Percentiles rank a stretch among this genome's conserved stretches.
phyloP scores from a whole-genome alignment of 179 eudicot species.

The Pouteria campechiana region DNA sequence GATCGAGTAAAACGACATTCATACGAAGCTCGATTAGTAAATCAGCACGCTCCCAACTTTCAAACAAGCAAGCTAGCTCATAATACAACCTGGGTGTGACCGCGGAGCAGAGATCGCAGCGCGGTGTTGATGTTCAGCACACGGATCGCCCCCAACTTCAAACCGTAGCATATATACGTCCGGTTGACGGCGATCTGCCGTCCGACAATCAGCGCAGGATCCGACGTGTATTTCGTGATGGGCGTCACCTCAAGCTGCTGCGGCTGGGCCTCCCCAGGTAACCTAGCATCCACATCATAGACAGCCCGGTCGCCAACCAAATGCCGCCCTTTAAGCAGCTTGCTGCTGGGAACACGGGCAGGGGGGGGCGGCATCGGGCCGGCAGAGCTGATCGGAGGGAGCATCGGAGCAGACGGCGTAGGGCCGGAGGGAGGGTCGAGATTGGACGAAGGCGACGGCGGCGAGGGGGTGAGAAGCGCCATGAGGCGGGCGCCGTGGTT shows the following conservation, averaged over 20 bases:
- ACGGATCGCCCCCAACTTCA: slow-evolving; percentile 80
- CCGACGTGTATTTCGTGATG: slow-evolving; percentile 84
- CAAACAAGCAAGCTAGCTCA: background rate
- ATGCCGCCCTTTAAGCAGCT: slow-evolving; percentile 77
- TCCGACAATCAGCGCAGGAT: slow-evolving; percentile 84
- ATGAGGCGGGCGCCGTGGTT: slow-evolving; percentile 57
- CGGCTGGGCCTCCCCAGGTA: slow-evolving; percentile 89
- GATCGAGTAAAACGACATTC: too few relatives aligned
- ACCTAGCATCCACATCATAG: slow-evolving; percentile 70
- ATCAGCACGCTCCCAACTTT: background rate
- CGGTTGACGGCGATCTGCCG: slow-evolving; percentile 88
- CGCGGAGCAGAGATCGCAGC: slow-evolving; percentile 75
- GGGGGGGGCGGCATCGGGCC: slow-evolving; percentile 23
- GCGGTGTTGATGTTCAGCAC: slow-evolving; percentile 93
- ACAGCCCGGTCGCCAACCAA: slow-evolving; percentile 44
- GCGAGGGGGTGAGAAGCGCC: slow-evolving; percentile 62
- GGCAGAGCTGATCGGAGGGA: slow-evolving; percentile 10
- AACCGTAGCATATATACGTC: slow-evolving; percentile 87
- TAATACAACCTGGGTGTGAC: slow-evolving; percentile 88
- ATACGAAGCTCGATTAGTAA: background rate
- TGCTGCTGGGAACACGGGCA: slow-evolving; percentile 64
- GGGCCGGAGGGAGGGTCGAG: slow-evolving; percentile 29
- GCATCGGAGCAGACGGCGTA: slow-evolving; percentile 13
- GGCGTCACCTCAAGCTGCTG: slow-evolving; percentile 97
- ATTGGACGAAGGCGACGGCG: slow-evolving; percentile 25